Conservation (phyloP, 352 stramenopile genomes). For the Phytophthora lateralis region DNA sequence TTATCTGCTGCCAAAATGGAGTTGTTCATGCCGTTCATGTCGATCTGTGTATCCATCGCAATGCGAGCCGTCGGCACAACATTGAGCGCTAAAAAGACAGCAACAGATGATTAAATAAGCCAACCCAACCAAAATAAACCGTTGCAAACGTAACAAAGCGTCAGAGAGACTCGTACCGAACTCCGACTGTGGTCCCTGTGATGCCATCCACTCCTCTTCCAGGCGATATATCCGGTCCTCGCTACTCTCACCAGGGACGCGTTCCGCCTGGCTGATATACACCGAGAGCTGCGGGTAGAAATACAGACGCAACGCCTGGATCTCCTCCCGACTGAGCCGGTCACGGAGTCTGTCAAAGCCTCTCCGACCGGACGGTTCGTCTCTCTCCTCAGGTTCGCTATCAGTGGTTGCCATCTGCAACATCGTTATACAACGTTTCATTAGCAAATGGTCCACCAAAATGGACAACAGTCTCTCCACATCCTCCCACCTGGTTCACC, state of each 20-base stretch:
- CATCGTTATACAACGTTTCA: neutral
- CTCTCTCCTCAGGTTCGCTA: conserved; percentile 58
- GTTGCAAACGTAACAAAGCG: neutral
- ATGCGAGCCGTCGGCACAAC: conserved; percentile 72
- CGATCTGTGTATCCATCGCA: conserved; percentile 83
- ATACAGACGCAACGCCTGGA: conserved; percentile 83
- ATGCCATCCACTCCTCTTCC: conserved; percentile 90
- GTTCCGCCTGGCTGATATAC: conserved; percentile 84
- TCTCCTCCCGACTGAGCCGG: conserved; percentile 83
- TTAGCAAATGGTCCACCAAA: neutral
- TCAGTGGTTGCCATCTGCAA: conserved; percentile 37
- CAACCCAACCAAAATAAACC: neutral
- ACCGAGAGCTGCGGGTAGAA: conserved; percentile 89
- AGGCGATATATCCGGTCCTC: conserved; percentile 90
- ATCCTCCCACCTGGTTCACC: conserved; percentile 63
- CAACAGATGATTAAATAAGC: neutral
- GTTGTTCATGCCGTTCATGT: conserved; percentile 84
- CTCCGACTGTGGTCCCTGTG: conserved; percentile 86
- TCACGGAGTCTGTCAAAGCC: conserved; percentile 85
- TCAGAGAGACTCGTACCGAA: conserved; percentile 62
- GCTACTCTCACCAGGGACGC: conserved; percentile 72
- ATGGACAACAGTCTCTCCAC: neutral
- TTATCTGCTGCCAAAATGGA: conserved; percentile 87
- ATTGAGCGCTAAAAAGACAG: conserved; percentile 66
- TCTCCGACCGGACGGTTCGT: conserved; percentile 59